Evolutionary conservation across 2,329 filamentous ascomycete genomes (phyloP).

Genomic region (Diaporthe australafricana): DNA sequence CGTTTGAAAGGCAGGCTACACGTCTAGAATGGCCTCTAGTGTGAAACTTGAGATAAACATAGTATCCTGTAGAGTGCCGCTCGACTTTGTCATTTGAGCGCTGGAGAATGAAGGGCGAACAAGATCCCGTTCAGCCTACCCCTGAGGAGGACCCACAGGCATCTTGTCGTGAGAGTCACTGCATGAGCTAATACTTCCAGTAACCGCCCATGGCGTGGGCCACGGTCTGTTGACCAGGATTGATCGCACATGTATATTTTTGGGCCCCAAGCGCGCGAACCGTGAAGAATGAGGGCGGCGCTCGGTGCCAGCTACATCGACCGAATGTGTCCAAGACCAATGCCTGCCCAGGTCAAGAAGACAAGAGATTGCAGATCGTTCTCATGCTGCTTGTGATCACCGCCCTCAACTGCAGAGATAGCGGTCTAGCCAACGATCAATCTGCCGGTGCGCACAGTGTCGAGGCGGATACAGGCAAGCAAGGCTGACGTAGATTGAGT

Average conservation of each 20-base stretch:
- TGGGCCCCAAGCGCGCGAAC: neutral
- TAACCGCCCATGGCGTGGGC: neutral
- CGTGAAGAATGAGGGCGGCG: no score
- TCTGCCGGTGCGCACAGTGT: neutral
- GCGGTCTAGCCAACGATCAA: neutral
- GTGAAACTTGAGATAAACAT: neutral
- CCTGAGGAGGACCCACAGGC: neutral
- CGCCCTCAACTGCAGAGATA: neutral
- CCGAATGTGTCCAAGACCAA: neutral
- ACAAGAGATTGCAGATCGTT: neutral
- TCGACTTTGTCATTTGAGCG: neutral
- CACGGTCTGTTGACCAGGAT: neutral
- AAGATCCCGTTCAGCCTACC: neutral
- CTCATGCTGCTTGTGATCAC: neutral
- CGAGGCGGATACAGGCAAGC: neutral
- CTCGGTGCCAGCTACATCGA: no score
- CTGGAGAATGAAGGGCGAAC: neutral
- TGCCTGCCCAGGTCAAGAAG: neutral
- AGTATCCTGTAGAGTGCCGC: neutral
- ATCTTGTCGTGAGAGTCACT: neutral
- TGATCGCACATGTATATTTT: neutral
- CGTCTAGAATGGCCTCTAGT: neutral
- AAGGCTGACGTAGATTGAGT: slow-evolving; percentile 22
- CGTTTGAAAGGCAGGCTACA: neutral
- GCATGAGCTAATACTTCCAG: neutral